A percentile compares a stretch with the other conserved stretches of the same genome.
Conservation (phyloP, 2,329 filamentous ascomycete species). For the Lachnellula hyalina region DNA sequence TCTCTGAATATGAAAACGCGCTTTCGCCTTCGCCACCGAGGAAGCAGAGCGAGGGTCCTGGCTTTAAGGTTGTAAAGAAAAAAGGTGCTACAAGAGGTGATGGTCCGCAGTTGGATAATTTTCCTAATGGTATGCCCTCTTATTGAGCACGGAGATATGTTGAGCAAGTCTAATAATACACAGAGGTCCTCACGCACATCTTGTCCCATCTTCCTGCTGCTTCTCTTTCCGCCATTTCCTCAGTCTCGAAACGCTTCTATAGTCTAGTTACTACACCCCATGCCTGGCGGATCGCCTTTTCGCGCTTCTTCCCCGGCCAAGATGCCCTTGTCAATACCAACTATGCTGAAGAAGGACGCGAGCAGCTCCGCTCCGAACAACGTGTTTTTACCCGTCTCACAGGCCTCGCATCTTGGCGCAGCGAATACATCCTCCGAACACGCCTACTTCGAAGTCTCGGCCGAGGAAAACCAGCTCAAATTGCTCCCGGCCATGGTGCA, state of each 20-base stretch:
- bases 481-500: slow-evolving; percentile 46
- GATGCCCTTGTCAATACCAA: slow-evolving; percentile 44
- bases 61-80: slow-evolving; percentile 52
- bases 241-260: slow-evolving; percentile 86
- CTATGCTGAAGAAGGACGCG: slow-evolving; percentile 43
- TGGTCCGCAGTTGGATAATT: slow-evolving; percentile 37
- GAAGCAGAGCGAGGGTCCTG: slow-evolving; percentile 38
- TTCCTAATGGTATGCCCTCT: slow-evolving; percentile 70
- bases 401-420: slow-evolving; percentile 84
- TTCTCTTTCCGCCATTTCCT: slow-evolving; percentile 73
- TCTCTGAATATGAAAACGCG: slow-evolving; percentile 58
- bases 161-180: slow-evolving; percentile 21
- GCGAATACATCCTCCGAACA: slow-evolving; percentile 87
- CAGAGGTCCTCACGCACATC: slow-evolving; percentile 89
- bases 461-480: slow-evolving; percentile 71
- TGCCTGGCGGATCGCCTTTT: slow-evolving; percentile 89
- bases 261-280: slow-evolving; percentile 83
- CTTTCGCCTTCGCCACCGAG: slow-evolving; percentile 42
- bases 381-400: slow-evolving; percentile 81
- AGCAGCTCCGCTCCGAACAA: slow-evolving; percentile 62
- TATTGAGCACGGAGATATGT: background rate
- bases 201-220: slow-evolving; percentile 84
- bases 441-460: slow-evolving; percentile 74
- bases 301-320: slow-evolving; percentile 81
- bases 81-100: slow-evolving; percentile 22